A percentile compares a stretch with the other conserved stretches of the same genome.
Conservation (phyloP, 129 eudicot species). For the Gnaphalium uliginosum region DNA sequence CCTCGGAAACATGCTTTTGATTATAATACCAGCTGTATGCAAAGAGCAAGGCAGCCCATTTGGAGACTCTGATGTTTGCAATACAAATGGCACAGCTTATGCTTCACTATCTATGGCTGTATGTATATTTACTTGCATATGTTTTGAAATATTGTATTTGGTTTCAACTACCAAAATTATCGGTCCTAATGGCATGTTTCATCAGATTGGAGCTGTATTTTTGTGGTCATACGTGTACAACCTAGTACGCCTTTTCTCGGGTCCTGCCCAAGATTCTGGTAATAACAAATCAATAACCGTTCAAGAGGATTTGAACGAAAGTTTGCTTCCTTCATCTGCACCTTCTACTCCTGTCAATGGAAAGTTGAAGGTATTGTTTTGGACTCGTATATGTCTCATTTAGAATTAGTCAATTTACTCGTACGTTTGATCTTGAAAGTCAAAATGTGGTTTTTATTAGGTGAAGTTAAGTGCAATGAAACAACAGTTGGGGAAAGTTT, state of each 20-base stretch:
- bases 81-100: constrained; percentile 62
- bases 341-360: not conserved
- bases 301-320: constrained; percentile 31
- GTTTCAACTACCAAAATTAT: not conserved
- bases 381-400: not conserved
- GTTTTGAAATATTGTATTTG: not conserved
- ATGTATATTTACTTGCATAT: constrained; percentile 23
- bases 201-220: constrained; percentile 75
- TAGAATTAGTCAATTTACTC: not conserved
- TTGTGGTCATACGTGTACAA: constrained; percentile 86
- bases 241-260: constrained; percentile 63
- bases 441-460: constrained; percentile 7
- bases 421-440: not conserved
- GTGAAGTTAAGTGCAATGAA: constrained; percentile 28
- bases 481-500: constrained; percentile 27
- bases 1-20: constrained; percentile 75
- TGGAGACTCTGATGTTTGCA: constrained; percentile 68
- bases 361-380: constrained; percentile 16
- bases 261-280: constrained; percentile 30
- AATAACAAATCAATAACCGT: not conserved
- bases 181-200: not conserved
- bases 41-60: constrained; percentile 82
- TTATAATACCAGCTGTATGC: constrained; percentile 87
- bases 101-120: constrained; percentile 94
- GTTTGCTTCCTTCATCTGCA: constrained; percentile 45